phyloP scores from a whole-genome alignment of 73 alveolate species.

The Stentor coeruleus region DNA sequence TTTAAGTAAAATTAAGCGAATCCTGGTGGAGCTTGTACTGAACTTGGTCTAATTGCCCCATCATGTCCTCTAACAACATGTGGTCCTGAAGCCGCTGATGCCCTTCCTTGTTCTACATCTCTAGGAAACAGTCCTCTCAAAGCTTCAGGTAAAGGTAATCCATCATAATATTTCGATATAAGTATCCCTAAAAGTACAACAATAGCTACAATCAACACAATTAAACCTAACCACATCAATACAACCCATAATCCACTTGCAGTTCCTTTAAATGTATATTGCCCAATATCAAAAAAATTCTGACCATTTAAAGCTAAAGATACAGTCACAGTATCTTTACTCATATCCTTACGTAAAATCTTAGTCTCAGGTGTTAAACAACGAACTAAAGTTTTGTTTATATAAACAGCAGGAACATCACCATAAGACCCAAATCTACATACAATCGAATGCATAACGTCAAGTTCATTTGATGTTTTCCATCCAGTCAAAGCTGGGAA shows the following conservation, averaged over 20 bases:
- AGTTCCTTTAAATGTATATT: conserved; percentile 54
- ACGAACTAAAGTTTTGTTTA: conserved; percentile 68
- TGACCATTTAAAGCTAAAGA: conserved; percentile 86
- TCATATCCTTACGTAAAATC: conserved; percentile 68
- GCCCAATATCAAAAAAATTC: conserved; percentile 67
- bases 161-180: conserved; percentile 37
- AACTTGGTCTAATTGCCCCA: conserved; percentile 46
- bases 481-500: conserved; percentile 72
- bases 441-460: conserved; percentile 55
- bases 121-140: conserved; percentile 15
- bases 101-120: conserved; percentile 16
- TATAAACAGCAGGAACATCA: conserved; percentile 66
- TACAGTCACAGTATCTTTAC: conserved; percentile 64
- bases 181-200: conserved; percentile 43
- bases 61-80: conserved; percentile 43
- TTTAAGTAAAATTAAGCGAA: background rate
- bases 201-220: conserved; percentile 41
- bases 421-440: conserved; percentile 91
- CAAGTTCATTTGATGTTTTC: conserved; percentile 49
- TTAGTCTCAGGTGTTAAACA: conserved; percentile 81
- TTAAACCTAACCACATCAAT: conserved; percentile 55
- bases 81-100: conserved; percentile 32
- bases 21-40: background rate
- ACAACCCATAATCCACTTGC: conserved; percentile 51
- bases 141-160: conserved; percentile 30